Base-by-base conservation (phyloP, 495 filamentous ascomycete species). In the Penicillium arizonense region DNA sequence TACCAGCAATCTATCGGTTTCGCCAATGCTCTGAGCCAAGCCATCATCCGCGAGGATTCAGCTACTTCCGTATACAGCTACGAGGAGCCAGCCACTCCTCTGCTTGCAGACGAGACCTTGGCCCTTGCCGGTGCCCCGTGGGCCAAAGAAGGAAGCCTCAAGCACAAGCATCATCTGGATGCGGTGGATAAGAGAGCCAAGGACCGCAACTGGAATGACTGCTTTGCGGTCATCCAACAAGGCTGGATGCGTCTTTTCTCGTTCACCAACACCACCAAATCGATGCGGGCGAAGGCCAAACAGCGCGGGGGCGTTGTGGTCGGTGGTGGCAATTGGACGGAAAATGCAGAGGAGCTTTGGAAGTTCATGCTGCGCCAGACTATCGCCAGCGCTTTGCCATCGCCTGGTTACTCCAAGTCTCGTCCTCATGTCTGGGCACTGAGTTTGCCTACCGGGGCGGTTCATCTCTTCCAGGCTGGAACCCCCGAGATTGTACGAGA, bases 1-100 rank as follows among this genome's bases (percentile, higher is more conserved):
- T 97, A 92, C 62, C 90, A 96, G 61, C 91, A 96, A 63, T 95
- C 91, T 1, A 96, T 99, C 61, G 94, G 94, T 0, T 99, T 99
- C 64, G 94, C 95, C 35, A 97, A 96, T 71, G 94, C 94, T 13
- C 80, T 99, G 3, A 96, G 89, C 57, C 95, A 96, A 63, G 94
- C 94, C 14, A 98, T 97, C 59, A 96, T 96, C 54, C 86, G 95
- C 18, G 95, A 97, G 63, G 94, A 97, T 59, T 78, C 82, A 38
- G 77, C 84, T 6, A 72, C 80, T 38, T 82, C 78, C 0, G 75
- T 76, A 40, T 65, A 69, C 44, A 73, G 77, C 61, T 65, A 73
- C 57, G 72, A 83, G 56, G 69, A 78, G 63, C 60, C 71, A 23
- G 79, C 71, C n/a, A 78, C 80, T 30, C 85, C 87, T 37, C 77